These are phyloP conservation scores for Elongisporangium prolatum DNA, from an alignment of 352 stramenopile genomes.

Conservation along the genomic window DNA sequence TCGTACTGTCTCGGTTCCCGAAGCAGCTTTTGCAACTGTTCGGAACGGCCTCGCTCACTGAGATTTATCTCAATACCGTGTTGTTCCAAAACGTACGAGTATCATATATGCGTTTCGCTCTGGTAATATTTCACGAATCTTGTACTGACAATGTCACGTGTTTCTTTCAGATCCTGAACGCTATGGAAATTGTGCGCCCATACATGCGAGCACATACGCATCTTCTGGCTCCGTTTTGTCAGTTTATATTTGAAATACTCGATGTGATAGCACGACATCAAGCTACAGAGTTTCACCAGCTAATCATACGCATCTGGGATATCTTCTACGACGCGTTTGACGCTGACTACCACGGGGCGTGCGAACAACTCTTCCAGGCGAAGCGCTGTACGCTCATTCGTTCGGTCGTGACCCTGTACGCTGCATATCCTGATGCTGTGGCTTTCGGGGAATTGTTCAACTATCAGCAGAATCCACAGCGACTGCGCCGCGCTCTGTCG, in stretches of 20 bases:
- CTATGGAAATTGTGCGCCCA: constrained; percentile 53
- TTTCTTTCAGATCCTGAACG: constrained; percentile 35
- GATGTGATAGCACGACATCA: constrained; percentile 59
- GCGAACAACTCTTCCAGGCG: constrained; percentile 32
- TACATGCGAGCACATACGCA: constrained; percentile 26
- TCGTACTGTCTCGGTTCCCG: constrained; percentile 51
- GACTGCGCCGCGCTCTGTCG: constrained; percentile 19
- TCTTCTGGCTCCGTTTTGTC: constrained; percentile 28
- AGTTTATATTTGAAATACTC: constrained; percentile 68
- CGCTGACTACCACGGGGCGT: constrained; percentile 25
- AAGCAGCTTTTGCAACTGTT: constrained; percentile 46
- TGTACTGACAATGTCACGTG: neutral
- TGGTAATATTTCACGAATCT: neutral
- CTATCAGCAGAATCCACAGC: constrained; percentile 23
- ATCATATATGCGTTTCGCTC: neutral
- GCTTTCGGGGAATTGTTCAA: constrained; percentile 39
- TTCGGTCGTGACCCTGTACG: constrained; percentile 48
- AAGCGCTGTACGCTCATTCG: constrained; percentile 30
- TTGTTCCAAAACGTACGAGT: constrained; percentile 56
- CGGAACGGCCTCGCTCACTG: constrained; percentile 52
- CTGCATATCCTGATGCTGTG: constrained; percentile 32
- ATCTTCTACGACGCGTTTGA: constrained; percentile 47
- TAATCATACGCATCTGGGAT: constrained; percentile 41
- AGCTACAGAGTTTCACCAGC: constrained; percentile 57
- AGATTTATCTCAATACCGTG: constrained; percentile 59